Evolutionary conservation across 1,284 basidiomycete species (phyloP), one percentile per base, ranked within the genome.

Genomic region (Ceraceosorus bombacis): DNA sequence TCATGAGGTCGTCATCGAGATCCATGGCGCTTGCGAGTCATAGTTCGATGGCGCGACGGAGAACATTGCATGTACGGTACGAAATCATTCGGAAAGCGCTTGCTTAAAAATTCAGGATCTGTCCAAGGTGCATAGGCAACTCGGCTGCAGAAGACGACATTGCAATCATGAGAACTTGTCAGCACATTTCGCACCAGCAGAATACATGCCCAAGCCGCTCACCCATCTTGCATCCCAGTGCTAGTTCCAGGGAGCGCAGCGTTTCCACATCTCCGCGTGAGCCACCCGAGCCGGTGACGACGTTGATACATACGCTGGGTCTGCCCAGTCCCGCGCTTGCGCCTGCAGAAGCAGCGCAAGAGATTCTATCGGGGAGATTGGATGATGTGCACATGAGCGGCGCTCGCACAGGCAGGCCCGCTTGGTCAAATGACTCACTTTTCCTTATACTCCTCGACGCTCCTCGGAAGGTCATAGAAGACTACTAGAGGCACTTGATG

Each of bases 361-460:
- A 27, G 27, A 27, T 27, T 27, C 27, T 27, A 27, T 27, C 2
- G 27, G 27, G 8, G 50, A 8, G 15, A 36, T n/a, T 2, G 12
- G 15, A 51, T 9, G 50, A 51, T 9, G 50, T n/a, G 2, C 50
- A 13, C 37, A 10, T 17, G 13, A 51, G 15, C 50, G 27, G 37
- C 15, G 9, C 50, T 51, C 9, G 1, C 50, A 8, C 15, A 17
- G 8, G 15, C 15, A 10, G 46, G 46, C 12, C 12, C 13, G 15
- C 46, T 48, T 48, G 53, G 27, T 41, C n/a, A 13, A 4, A 9
- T 7, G 37, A 51, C 54, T 39, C 27, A 51, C 60, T 89, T 87
- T 73, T 91, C 89, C 46, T 90, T 88, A 76, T 95, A 95, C 78
- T 94, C 92, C 81, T 96, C 92, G 27, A 95, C 92, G 51, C 88